A percentile compares a stretch with the other conserved stretches of the same genome.
Evolutionary conservation across 2,329 filamentous ascomycete species (phyloP).

Genomic region (Tolypocladium endophyticum): DNA sequence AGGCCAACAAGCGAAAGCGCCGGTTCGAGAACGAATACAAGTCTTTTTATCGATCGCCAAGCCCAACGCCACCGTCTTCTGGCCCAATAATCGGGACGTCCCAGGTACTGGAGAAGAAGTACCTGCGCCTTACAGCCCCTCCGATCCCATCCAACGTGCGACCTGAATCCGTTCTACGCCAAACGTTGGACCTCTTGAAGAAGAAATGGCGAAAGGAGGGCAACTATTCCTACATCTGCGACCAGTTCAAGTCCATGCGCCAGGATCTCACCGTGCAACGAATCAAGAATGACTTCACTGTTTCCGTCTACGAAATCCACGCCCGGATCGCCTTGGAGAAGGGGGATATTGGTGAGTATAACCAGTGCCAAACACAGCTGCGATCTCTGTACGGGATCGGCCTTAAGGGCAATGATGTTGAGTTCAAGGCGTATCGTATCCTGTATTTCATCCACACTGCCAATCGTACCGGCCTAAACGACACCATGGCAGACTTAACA

Average conservation of each 20-base stretch:
- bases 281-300: constrained; percentile 93
- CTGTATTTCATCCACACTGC: constrained; percentile 98
- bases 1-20: constrained; percentile 79
- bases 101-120: constrained; percentile 80
- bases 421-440: constrained; percentile 99
- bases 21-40: constrained; percentile 67
- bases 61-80: constrained; percentile 43
- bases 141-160: constrained; percentile 85
- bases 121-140: constrained; percentile 83
- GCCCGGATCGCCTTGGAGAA: constrained; percentile 95
- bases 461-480: constrained; percentile 96
- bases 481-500: constrained; percentile 98
- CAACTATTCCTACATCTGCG: constrained; percentile 96
- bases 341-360: constrained; percentile 99
- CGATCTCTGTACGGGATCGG: constrained; percentile 82
- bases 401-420: constrained; percentile 78
- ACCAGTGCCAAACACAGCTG: constrained; percentile 98
- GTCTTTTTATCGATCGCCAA: constrained; percentile 43
- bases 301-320: constrained; percentile 94
- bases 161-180: constrained; percentile 66
- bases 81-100: constrained; percentile 80
- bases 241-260: constrained; percentile 97
- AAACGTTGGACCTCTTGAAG: constrained; percentile 81
- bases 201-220: constrained; percentile 89
- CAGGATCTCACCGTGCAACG: constrained; percentile 97